These are phyloP conservation scores for Diaporthe longicolla DNA, from an alignment of 2,329 filamentous ascomycete genomes.

Conservation along the genomic window DNA sequence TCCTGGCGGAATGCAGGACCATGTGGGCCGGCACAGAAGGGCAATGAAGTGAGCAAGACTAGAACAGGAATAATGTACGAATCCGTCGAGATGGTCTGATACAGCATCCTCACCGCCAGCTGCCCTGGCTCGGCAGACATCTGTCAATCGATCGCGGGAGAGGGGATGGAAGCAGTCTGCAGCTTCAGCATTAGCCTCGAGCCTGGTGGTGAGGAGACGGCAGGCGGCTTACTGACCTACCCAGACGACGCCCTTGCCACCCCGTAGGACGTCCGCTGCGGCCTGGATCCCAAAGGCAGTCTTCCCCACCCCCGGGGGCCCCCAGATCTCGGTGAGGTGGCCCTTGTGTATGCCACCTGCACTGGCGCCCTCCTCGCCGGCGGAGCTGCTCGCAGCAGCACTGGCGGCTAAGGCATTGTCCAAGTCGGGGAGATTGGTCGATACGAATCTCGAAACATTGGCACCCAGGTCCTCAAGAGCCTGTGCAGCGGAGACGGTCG, in stretches of 20 bases:
- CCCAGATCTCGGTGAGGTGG: constrained; percentile 89
- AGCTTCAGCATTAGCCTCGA: constrained; percentile 33
- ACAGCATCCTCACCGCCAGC: constrained; percentile 30
- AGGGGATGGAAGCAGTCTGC: constrained; percentile 65
- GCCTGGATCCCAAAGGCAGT: constrained; percentile 84
- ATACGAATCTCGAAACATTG: constrained; percentile 64
- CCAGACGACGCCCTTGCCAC: constrained; percentile 80
- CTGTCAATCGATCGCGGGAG: constrained; percentile 54
- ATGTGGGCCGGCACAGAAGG: constrained; percentile 77
- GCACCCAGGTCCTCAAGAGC: constrained; percentile 73
- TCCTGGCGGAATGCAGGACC: constrained; percentile 71
- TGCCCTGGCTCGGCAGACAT: constrained; percentile 45
- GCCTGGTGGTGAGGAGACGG: constrained; percentile 27
- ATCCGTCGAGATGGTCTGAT: constrained; percentile 50
- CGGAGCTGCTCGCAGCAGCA: constrained; percentile 38
- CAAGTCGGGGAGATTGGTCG: constrained; percentile 69
- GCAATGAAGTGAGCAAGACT: constrained; percentile 82
- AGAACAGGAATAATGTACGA: constrained; percentile 66
- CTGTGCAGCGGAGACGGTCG: constrained; percentile 82
- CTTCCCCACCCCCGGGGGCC: constrained; percentile 88
- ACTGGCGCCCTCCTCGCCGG: constrained; percentile 33
- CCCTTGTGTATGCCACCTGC: constrained; percentile 78
- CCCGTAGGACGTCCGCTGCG: constrained; percentile 72
- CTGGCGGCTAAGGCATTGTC: constrained; percentile 62
- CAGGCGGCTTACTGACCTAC: constrained; percentile 73